A percentile compares a stretch with the other conserved stretches of the same genome.
These are phyloP conservation scores for Clarireedia homoeocarpa DNA, from an alignment of 2,329 filamentous ascomycete genomes.

Conservation along the genomic window DNA sequence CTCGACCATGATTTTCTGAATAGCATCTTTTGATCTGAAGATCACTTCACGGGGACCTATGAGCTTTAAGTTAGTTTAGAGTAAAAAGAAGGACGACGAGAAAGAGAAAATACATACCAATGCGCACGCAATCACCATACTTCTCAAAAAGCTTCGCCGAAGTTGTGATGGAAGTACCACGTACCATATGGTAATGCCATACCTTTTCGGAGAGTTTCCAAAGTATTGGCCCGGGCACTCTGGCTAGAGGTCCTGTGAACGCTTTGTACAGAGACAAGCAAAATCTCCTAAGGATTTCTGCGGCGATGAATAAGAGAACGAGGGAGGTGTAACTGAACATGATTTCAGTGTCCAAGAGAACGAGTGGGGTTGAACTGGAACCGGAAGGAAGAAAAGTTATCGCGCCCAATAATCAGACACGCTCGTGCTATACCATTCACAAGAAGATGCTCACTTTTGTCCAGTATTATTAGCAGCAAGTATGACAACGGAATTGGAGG, in stretches of 20 bases:
- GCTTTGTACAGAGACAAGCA: conserved; percentile 6
- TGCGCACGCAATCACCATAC: conserved; percentile 16
- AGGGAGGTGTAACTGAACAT: background rate
- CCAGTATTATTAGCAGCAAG: too few relatives aligned
- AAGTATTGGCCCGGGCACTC: conserved; percentile 15
- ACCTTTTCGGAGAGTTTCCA: conserved; percentile 10
- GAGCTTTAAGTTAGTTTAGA: background rate
- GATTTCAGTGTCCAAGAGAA: background rate
- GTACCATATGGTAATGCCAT: conserved; percentile 14
- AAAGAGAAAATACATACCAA: conserved; percentile 9
- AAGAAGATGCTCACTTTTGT: too few relatives aligned
- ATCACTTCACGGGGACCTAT: conserved; percentile 14
- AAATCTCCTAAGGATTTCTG: conserved; percentile 6
- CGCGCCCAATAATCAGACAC: too few relatives aligned
- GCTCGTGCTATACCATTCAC: too few relatives aligned
- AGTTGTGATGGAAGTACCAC: conserved; percentile 11
- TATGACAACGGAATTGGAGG: too few relatives aligned
- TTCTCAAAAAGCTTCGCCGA: conserved; percentile 9
- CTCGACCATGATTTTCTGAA: conserved; percentile 14
- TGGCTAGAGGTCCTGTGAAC: conserved; percentile 15
- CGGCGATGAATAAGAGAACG: background rate
- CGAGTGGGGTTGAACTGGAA: background rate
- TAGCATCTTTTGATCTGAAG: conserved; percentile 10
- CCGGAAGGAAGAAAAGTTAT: background rate
- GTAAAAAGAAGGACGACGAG: background rate